phyloP scores from a whole-genome alignment of 495 filamentous ascomycete genomes.

The Aspergillus bridgeri region DNA sequence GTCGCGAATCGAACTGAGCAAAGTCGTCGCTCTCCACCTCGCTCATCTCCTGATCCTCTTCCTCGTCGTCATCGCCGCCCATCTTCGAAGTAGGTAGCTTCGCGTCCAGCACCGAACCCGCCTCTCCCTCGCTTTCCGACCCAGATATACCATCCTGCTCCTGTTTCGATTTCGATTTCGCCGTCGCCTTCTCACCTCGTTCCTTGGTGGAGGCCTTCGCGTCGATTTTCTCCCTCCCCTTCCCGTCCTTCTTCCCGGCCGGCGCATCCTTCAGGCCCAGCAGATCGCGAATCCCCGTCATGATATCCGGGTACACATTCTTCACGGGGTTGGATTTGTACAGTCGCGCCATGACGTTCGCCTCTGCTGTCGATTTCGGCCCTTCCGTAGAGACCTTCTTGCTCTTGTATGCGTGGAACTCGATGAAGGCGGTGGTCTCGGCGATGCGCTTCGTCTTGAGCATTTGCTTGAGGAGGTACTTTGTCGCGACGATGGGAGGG shows the following conservation, averaged over 20 bases:
- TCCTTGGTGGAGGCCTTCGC: constrained; percentile 13
- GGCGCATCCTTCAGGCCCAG: constrained; percentile 55
- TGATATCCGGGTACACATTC: constrained; percentile 57
- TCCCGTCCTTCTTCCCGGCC: constrained; percentile 23
- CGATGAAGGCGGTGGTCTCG: constrained; percentile 43
- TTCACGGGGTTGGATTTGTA: constrained; percentile 74
- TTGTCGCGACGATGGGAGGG: constrained; percentile 57
- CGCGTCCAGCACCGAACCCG: background rate
- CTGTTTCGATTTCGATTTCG: background rate
- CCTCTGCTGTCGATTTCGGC: constrained; percentile 48
- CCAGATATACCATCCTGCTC: constrained; percentile 2
- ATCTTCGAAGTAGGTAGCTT: background rate
- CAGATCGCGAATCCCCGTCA: constrained; percentile 59
- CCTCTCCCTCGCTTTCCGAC: constrained; percentile 9
- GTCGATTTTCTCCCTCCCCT: constrained; percentile 13
- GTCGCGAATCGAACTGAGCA: constrained; percentile 49
- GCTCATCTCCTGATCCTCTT: constrained; percentile 24
- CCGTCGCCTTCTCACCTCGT: background rate
- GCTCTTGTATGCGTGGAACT: constrained; percentile 23
- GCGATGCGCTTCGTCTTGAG: constrained; percentile 67
- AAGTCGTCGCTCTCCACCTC: constrained; percentile 42
- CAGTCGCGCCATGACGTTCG: constrained; percentile 78
- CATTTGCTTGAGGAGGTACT: constrained; percentile 74
- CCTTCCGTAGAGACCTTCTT: constrained; percentile 34
- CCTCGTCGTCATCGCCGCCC: background rate